Evolutionary conservation across 2,329 filamentous ascomycete genomes (phyloP), one percentile per base, ranked within the genome.

Genomic region (Paecilomyces formosus): DNA sequence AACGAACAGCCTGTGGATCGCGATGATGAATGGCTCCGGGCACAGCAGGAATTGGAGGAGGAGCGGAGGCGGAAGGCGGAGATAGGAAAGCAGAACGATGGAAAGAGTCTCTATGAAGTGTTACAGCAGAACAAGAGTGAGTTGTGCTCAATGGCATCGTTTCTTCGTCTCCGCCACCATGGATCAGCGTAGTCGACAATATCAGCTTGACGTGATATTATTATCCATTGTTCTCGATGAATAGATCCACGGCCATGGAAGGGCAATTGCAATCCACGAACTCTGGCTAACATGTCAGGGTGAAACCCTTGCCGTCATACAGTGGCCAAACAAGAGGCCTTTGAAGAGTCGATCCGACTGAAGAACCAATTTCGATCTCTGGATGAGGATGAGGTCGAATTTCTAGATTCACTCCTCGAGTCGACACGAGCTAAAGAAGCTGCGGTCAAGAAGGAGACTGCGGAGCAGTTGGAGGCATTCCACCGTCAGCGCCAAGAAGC

Each of bases 401-500:
- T 81, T 60, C 68, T 81, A 3, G 79, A 86, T 60, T 82, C 81
- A 0, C 75, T 87, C 1, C 73, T 83, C 33, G 82, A 85, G 63
- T 80, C 79, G 6, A 82, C 81, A 26, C 76, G 83, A 26, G 79
- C 78, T 22, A 77, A 85, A 66, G 84, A 87, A 64, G 79, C 75
- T 1, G 80, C 78, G 3, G 76, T 86, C 52, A 81, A 78, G 64
- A 82, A 79, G 63, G 82, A 87, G 63, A 87, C 83, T 0, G 73
- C 75, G 4, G 82, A 85, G 62, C 81, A 84, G 65, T 71, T 88
- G 11, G 82, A 85, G 49, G 65, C 76, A 1, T 88, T 87, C 63
- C 79, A 83, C 30, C 78, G 77, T 61, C 81, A 83, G 64, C 83
- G 82, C 60, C 82, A 86, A 62, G 80, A 84, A 61, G 82, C 79